phyloP scores from a whole-genome alignment of 352 stramenopile species.

The Elongisporangium senticosum region DNA sequence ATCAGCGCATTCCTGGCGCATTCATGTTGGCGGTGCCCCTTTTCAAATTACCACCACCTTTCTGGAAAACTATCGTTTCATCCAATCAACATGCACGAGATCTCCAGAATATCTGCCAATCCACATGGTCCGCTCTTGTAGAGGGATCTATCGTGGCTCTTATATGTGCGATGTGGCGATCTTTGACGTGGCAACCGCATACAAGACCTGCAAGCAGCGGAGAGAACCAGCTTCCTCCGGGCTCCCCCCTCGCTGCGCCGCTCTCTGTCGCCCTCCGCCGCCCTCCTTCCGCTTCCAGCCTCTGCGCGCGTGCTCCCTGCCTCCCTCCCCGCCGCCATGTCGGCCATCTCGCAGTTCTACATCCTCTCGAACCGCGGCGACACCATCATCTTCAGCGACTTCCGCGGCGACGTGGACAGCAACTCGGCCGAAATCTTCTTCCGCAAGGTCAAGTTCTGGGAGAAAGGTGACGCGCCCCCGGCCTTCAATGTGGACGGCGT shows the following conservation, averaged over 20 bases:
- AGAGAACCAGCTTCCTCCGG: not conserved
- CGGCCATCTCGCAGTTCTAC: constrained; percentile 97
- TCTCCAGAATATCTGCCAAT: not conserved
- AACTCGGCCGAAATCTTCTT: constrained; percentile 97
- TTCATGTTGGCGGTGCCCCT: not conserved
- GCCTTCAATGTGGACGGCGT: constrained; percentile 97
- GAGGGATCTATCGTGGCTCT: not conserved
- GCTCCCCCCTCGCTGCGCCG: not conserved
- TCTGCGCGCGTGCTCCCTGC: not conserved
- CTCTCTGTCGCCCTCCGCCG: not conserved
- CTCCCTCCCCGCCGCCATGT: constrained; percentile 15
- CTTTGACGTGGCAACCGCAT: constrained; percentile 1
- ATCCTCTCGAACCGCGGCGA: constrained; percentile 97
- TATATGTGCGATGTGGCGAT: not conserved
- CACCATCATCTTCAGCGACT: constrained; percentile 98
- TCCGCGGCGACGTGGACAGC: constrained; percentile 84
- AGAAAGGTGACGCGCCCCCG: constrained; percentile 93
- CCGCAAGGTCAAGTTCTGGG: constrained; percentile 99
- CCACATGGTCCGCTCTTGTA: not conserved
- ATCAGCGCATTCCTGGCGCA: too few species aligned
- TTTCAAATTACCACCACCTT: not conserved
- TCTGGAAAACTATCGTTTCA: not conserved
- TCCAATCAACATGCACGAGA: not conserved
- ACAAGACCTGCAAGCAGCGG: not conserved
- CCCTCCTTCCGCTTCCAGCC: too few species aligned